Conservation (phyloP, 805 yeast species). For the Isabelozyma pseudorhagii region DNA sequence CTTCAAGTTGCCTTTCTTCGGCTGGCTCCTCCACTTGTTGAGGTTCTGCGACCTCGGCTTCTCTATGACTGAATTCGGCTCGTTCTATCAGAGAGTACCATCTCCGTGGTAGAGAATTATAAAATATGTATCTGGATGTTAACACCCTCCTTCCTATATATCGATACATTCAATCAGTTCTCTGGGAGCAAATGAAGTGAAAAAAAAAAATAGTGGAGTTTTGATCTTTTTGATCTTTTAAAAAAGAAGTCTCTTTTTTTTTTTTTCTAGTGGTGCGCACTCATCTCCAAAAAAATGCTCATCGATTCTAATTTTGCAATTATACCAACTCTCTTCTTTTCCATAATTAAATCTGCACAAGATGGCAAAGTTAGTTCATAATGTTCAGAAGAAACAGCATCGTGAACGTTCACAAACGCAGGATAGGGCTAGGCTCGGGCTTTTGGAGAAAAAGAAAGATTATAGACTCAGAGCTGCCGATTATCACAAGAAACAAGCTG, state of each 20-base stretch:
- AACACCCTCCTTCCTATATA: neutral
- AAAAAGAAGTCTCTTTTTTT: neutral
- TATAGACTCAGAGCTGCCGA: constrained; percentile 51
- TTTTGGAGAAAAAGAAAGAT: constrained; percentile 80
- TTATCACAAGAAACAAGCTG: constrained; percentile 57
- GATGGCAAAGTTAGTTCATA: constrained; percentile 82
- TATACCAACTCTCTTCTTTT: neutral
- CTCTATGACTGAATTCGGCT: neutral
- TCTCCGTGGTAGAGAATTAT: neutral
- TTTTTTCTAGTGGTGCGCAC: neutral
- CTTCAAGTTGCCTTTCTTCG: no score
- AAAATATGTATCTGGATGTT: neutral
- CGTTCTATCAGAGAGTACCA: neutral
- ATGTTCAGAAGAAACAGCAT: constrained; percentile 94
- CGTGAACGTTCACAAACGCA: constrained; percentile 87
- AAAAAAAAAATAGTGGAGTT: neutral
- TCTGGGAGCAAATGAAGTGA: neutral
- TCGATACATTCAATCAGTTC: neutral
- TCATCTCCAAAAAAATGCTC: neutral
- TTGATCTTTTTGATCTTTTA: neutral
- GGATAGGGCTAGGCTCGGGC: constrained; percentile 71
- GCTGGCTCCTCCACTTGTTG: neutral
- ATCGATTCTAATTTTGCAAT: neutral
- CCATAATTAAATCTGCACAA: neutral
- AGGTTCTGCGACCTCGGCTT: neutral